These are phyloP conservation scores for Acacia pycnantha DNA, from an alignment of 331 rosid genomes.

Conservation along the genomic window DNA sequence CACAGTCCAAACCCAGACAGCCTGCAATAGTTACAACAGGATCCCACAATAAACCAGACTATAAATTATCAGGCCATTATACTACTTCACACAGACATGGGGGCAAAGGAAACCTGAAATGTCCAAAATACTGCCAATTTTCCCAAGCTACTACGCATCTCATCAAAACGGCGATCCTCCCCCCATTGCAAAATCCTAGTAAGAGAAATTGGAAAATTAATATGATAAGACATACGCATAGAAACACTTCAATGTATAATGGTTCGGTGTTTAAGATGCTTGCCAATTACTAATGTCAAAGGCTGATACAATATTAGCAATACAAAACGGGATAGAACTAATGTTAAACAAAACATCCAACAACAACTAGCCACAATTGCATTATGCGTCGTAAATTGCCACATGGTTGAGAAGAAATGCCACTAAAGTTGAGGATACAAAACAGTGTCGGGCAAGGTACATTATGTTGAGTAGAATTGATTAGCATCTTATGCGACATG, in stretches of 20 bases:
- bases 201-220: constrained; percentile 16
- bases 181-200: constrained; percentile 92
- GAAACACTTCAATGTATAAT: not conserved
- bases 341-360: not conserved
- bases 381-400: not conserved
- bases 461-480: not conserved
- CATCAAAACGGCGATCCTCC: constrained; percentile 92
- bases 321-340: not conserved
- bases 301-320: not conserved
- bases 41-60: constrained; percentile 7
- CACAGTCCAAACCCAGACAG: constrained; percentile 98
- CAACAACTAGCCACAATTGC: not conserved
- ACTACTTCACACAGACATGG: not conserved
- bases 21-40: constrained; percentile 49
- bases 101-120: constrained; percentile 68
- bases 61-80: constrained; percentile 1
- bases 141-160: constrained; percentile 80
- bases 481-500: not conserved
- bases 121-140: constrained; percentile 87
- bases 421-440: not conserved
- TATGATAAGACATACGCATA: constrained; percentile 12
- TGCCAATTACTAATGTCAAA: not conserved
- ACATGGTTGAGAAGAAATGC: not conserved
- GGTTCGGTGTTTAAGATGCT: constrained; percentile 8
- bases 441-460: not conserved